Evolutionary conservation across 1,139 yeast genomes (phyloP), one percentile per base, ranked within the genome.

Genomic region (Citeromyces hawaiiensis): DNA sequence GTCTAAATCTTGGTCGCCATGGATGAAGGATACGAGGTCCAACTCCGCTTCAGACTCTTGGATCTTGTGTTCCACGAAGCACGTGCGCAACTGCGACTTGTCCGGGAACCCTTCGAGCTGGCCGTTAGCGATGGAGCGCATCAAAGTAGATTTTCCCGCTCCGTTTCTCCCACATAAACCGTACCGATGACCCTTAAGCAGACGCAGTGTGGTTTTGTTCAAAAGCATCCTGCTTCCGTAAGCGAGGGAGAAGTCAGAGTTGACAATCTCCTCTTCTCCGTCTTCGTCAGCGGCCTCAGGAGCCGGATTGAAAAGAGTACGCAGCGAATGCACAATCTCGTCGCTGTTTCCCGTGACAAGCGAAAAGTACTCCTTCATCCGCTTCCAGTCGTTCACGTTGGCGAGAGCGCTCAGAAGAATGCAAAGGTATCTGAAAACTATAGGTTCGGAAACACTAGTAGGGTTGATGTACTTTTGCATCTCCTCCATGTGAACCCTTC

Each of bases 101-200:
- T 86, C 80, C 34, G 98, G 98, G 76, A 91, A 91, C 4, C 98
- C 98, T 64, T 91, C 98, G 48, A 91, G 73, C 66, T 91, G 96
- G 43, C 97, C 98, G 56, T 86, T 86, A 42, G 96, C 86, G 54
- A 91, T 91, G 32, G 98, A 83, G 62, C 98, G 76, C 97, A 91
- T 88, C 54, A 91, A 69, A 15, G 98, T 91, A 14, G 96, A 86
- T 62, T 91, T 91, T 67, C 98, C 98, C 44, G 96, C 96, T 72
- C 98, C 98, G 60, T 91, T 91, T 64, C 97, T 76, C 55, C 98
- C 98, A 69, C 96, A 87, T 47, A 91, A 73, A 66, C 98, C 98
- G 56, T 91, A 91, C 60, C 98, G 76, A 62, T 85, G 96, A 51
- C 98, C 98, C 66, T 88, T 87, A 53, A 83, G 68, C 45, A 91